Base-by-base conservation (phyloP, 2,329 filamentous ascomycete species). In the Stagonosporopsis rhizophila region DNA sequence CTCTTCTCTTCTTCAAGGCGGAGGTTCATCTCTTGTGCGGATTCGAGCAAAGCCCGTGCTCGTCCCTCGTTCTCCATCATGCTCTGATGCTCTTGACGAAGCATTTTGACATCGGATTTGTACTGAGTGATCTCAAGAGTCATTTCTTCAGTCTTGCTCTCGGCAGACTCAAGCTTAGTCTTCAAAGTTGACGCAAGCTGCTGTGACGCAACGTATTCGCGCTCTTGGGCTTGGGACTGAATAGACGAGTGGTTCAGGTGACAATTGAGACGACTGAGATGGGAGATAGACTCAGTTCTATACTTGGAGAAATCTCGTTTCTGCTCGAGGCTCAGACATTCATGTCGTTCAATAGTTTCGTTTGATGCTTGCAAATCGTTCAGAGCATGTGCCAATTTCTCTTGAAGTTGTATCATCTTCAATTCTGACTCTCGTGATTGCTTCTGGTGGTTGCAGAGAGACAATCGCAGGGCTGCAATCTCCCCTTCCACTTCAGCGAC, bases 401-500 rank as follows among this genome's bases (percentile, higher is more conserved):
- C 34, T 8, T 55, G 59, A 19, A 74, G 54, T 3, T 47, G 46
- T 20, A 14, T 14, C 4, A 57, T 41, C 8, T 61, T 52, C 41
- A 52, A 45, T 35, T 64, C 58, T 2, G 58, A 44, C n/a, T 56
- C 30, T 9, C 32, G 22, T 19, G 23, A 30, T 9, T 61, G 45
- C 0, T 44, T 22, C 4, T 58, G 28, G 4, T 58, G 35, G 14
- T 51, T 30, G 8, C 30, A 20, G 8, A 45, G 14, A 14, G 30
- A 30, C 6, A 45, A 44, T 23, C 50, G 64, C 30, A 67, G 30
- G 7, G 61, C 44, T 4, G 53, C 25, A 5, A 67, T 30, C 14
- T 70, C 61, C 6, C 25, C 20, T 37, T 72, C 58, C 15, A 71
- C 40, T n/a, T 59, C 35, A 9, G 22, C 44, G n/a, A 39, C 53